These are phyloP conservation scores for Alternaria sp. DNA, from an alignment of 2,329 filamentous ascomycete genomes.

Conservation along the genomic window DNA sequence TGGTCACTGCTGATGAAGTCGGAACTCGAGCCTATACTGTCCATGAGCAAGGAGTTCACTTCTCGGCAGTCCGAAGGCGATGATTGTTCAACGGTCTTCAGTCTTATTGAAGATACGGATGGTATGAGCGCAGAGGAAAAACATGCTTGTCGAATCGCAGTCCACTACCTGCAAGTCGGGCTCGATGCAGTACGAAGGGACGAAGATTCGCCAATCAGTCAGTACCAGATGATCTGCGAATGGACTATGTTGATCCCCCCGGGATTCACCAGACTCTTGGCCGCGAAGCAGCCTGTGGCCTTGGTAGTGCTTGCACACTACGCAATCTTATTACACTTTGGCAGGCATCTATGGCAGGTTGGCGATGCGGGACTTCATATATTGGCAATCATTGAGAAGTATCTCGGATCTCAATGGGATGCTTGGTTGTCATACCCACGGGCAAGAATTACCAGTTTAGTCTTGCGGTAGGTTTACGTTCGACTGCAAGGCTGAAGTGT, in stretches of 20 bases:
- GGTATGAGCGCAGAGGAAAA: slow-evolving; percentile 26
- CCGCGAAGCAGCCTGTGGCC: slow-evolving; percentile 52
- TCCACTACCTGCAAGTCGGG: slow-evolving; percentile 33
- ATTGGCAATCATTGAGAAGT: slow-evolving; percentile 58
- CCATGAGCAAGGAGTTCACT: slow-evolving; percentile 23
- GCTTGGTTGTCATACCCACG: slow-evolving; percentile 15
- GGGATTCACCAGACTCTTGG: slow-evolving; percentile 50
- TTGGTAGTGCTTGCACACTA: slow-evolving; percentile 61
- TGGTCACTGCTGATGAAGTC: slow-evolving; percentile 39
- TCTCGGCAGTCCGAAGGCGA: slow-evolving; percentile 28
- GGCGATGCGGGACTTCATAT: slow-evolving; percentile 28
- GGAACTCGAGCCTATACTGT: slow-evolving; percentile 38
- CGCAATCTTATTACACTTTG: slow-evolving; percentile 57
- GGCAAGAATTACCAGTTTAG: not conserved
- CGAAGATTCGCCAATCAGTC: slow-evolving; percentile 7
- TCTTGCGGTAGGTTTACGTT: not conserved
- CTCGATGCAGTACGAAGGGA: slow-evolving; percentile 27
- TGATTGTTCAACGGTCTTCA: slow-evolving; percentile 27
- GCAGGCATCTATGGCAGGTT: slow-evolving; percentile 31
- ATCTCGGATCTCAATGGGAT: slow-evolving; percentile 50
- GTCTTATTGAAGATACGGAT: slow-evolving; percentile 26
- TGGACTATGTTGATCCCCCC: slow-evolving; percentile 51
- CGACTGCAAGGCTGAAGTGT: not conserved
- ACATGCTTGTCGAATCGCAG: slow-evolving; percentile 35
- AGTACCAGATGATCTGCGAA: slow-evolving; percentile 39